phyloP scores from a whole-genome alignment of 306 rosid genomes.

The Senna siamea region DNA sequence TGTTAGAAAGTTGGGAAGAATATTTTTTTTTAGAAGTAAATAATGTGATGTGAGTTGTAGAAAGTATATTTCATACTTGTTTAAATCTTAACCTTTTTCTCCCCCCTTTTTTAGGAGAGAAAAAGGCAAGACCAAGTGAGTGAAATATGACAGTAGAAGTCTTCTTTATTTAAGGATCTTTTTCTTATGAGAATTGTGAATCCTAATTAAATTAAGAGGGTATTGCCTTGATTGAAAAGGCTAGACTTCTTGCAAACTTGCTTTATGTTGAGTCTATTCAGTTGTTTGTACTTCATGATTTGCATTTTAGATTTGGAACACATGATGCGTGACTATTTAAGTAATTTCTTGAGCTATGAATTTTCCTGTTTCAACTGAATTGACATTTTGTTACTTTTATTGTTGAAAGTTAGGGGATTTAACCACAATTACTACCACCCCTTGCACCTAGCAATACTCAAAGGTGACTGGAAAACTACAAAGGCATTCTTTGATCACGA shows the following conservation, averaged over 20 bases:
- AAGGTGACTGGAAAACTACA: slow-evolving; percentile 58
- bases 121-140: too few relatives aligned
- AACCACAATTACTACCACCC: slow-evolving; percentile 49
- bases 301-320: slow-evolving; percentile 27
- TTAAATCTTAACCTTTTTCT: too few relatives aligned
- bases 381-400: slow-evolving; percentile 16
- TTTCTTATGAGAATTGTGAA: not conserved
- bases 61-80: too few relatives aligned
- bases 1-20: slow-evolving; percentile 1
- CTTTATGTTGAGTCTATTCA: slow-evolving; percentile 7
- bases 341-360: slow-evolving; percentile 7
- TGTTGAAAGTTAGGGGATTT: slow-evolving; percentile 47
- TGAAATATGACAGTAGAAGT: not conserved
- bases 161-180: not conserved
- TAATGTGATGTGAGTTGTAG: too few relatives aligned
- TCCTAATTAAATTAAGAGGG: not conserved
- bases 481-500: slow-evolving; percentile 43
- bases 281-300: not conserved
- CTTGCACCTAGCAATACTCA: slow-evolving; percentile 48
- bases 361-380: slow-evolving; percentile 31
- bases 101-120: too few relatives aligned
- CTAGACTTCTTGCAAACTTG: too few relatives aligned
- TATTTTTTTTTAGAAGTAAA: too few relatives aligned
- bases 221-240: too few relatives aligned
- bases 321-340: not conserved